Evolutionary conservation across 208 protist species (phyloP), one percentile per base, ranked within the genome.

Genomic region (Leishmania gerbilli): DNA sequence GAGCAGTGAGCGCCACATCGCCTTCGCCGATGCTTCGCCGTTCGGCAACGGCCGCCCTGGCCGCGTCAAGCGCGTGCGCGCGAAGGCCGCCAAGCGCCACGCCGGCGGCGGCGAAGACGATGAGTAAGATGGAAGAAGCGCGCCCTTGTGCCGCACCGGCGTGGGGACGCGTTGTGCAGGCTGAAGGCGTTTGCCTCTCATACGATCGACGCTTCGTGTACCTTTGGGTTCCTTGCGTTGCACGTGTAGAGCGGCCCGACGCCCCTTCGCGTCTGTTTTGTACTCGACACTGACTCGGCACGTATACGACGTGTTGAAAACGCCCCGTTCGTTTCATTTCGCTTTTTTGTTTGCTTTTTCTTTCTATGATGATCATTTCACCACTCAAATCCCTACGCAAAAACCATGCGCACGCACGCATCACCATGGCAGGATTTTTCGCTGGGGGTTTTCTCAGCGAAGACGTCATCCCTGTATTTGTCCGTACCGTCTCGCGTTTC

Each of bases 1-100:
- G 68, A 98, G 99, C 90, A 98, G 90, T 76, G 96, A 99, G 95
- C 99, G 99, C 89, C 99, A 99, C 95, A 99, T 99, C 88, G 97
- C 99, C 84, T 99, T 99, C 86, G 86, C 98, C 45, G 97, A 99
- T 72, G 98, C 90, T 82, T 99, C 97, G 40, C 96, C 99, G 77
- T 97, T 99, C 88, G 97, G 92, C 77, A 98, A 98, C 85, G 99
- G 99, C 65, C 94, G 96, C 79, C 81, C 92, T 51, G 99, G 99
- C 80, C 99, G 99, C 89, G 94, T 99, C 84, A 99, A 98, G 90
- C 92, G 98, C 75, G 97, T 98, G 78, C 92, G 92, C 86, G 87
- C 84, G 51, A 95, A 96, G 86, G 79, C 90, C n/a, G 64, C 84
- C 68, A 97, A 97, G 94, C 90, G 90, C 86, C 77, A 79, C 64